Evolutionary conservation across 2,329 filamentous ascomycete species (phyloP).

Genomic region (Trichoderma cornu-damae): DNA sequence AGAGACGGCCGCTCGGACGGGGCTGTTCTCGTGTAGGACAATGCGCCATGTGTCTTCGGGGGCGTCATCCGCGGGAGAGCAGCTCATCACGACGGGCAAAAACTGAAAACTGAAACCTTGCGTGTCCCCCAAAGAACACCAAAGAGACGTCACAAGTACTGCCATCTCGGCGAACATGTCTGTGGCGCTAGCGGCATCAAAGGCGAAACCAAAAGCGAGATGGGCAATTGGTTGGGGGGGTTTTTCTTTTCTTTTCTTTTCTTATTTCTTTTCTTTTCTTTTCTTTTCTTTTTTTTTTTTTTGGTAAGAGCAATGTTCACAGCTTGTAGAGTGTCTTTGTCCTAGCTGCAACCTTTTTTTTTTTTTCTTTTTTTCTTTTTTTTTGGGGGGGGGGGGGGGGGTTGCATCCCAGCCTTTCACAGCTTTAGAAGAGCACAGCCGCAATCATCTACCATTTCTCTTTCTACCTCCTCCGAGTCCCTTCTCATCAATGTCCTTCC

Average conservation of each 20-base stretch:
- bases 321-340: constrained; percentile 5
- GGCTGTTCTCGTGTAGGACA: background rate
- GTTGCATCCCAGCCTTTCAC: background rate
- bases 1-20: background rate
- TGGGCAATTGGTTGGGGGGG: too few species aligned
- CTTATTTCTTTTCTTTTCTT: too few species aligned
- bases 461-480: background rate
- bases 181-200: background rate
- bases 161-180: background rate
- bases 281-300: background rate
- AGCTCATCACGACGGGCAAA: constrained; percentile 7
- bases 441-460: background rate
- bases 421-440: background rate
- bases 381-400: too few species aligned
- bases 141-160: background rate
- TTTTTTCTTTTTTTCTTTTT: background rate
- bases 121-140: background rate
- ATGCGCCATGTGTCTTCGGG: background rate
- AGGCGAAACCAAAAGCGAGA: background rate
- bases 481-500: constrained; percentile 3
- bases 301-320: background rate
- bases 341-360: constrained; percentile 6
- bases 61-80: constrained; percentile 15
- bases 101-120: constrained; percentile 4
- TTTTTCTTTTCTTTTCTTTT: too few species aligned